These are phyloP conservation scores for Zelonia costaricensis DNA, from an alignment of 208 protist species.

Conservation along the genomic window DNA sequence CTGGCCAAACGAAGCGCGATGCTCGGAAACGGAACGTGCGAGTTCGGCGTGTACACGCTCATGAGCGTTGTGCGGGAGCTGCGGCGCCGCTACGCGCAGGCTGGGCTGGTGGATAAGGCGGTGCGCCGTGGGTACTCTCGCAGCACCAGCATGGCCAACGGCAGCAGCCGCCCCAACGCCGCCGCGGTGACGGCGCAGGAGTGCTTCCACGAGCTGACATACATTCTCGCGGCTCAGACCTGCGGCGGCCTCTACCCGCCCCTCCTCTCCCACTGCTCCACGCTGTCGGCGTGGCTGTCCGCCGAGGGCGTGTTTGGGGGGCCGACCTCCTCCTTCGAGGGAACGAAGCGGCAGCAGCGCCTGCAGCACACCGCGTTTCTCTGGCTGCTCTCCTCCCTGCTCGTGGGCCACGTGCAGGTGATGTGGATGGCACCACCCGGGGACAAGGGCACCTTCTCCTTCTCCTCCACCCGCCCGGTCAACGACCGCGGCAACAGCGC, in stretches of 20 bases:
- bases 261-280: slow-evolving; percentile 61
- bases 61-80: slow-evolving; percentile 65
- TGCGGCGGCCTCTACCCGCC: slow-evolving; percentile 63
- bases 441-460: background rate
- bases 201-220: slow-evolving; percentile 48
- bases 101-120: slow-evolving; percentile 7
- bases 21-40: slow-evolving; percentile 11
- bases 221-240: slow-evolving; percentile 53
- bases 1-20: background rate
- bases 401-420: slow-evolving; percentile 22
- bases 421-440: slow-evolving; percentile 1
- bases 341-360: slow-evolving; percentile 8
- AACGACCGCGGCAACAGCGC: slow-evolving; percentile 6
- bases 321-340: slow-evolving; percentile 2
- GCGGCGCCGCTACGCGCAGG: slow-evolving; percentile 30
- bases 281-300: slow-evolving; percentile 27
- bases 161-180: background rate
- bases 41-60: slow-evolving; percentile 43
- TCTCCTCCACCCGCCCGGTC: too few species aligned
- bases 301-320: slow-evolving; percentile 26
- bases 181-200: background rate
- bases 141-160: background rate
- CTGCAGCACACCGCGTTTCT: slow-evolving; percentile 25
- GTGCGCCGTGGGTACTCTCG: background rate
- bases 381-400: slow-evolving; percentile 24